Evolutionary conservation across 2,329 filamentous ascomycete genomes (phyloP).

Genomic region (Claviceps maximensis): DNA sequence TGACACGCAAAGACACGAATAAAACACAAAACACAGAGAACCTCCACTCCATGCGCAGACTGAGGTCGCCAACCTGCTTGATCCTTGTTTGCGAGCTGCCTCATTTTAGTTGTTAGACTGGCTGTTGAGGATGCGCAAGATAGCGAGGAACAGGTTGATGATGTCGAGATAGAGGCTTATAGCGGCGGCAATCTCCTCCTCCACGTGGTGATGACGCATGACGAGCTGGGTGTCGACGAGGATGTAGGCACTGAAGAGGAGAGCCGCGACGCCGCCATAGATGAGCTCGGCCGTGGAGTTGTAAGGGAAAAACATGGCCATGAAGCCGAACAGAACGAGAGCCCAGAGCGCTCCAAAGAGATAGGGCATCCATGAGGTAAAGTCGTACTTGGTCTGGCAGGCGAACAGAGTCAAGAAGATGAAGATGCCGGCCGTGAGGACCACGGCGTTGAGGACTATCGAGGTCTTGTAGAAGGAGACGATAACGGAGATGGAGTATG

Average conservation of each 20-base stretch:
- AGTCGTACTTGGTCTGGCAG: slow-evolving; percentile 96
- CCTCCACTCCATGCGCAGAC: background rate
- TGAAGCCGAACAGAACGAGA: slow-evolving; percentile 83
- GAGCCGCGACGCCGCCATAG: slow-evolving; percentile 67
- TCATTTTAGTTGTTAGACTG: slow-evolving; percentile 70
- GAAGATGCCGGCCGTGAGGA: slow-evolving; percentile 78
- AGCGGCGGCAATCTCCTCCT: slow-evolving; percentile 92
- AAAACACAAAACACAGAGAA: background rate
- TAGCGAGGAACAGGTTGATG: slow-evolving; percentile 93
- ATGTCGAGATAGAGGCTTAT: slow-evolving; percentile 94
- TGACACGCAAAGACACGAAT: no score
- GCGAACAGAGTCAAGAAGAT: slow-evolving; percentile 74
- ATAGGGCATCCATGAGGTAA: slow-evolving; percentile 94
- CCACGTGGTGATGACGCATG: slow-evolving; percentile 90
- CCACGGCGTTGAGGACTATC: slow-evolving; percentile 79
- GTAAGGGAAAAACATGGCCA: slow-evolving; percentile 78
- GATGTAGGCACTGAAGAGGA: slow-evolving; percentile 91
- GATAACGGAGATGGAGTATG: slow-evolving; percentile 85
- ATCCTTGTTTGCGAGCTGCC: background rate
- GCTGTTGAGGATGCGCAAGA: slow-evolving; percentile 90
- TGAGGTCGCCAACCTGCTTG: background rate
- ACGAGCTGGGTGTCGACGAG: slow-evolving; percentile 93
- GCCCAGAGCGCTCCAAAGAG: slow-evolving; percentile 85
- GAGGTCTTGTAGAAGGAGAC: slow-evolving; percentile 77
- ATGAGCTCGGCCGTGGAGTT: slow-evolving; percentile 71